Evolutionary conservation across 1,284 basidiomycete species (phyloP), one percentile per base, ranked within the genome.

Genomic region (Apiotrichum montevideense): DNA sequence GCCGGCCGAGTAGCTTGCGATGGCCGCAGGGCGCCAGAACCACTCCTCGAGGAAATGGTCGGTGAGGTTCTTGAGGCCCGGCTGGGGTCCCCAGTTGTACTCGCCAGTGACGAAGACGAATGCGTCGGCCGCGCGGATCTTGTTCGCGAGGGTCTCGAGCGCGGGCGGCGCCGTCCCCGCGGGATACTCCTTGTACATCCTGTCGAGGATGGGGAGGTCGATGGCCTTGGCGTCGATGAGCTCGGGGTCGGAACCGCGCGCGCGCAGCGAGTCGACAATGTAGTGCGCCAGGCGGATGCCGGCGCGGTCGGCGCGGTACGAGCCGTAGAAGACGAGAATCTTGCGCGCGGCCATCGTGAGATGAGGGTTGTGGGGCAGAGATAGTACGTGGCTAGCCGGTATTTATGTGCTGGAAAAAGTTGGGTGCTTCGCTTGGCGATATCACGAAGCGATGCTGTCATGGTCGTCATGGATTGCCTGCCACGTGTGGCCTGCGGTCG

Each of bases 11-110:
- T 55, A 55, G 34, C 29, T 45, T 9, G n/a, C 47, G 29, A 55
- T 44, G 1, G 47, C 54, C 3, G 54, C 54, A 1, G 54, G 54
- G 14, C 54, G 54, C 21, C 35, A 46, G 35, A 50, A 50, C 54
- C 54, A 55, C 35, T 55, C 54, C n/a, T 50, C 47, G 42, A 50
- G 43, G 6, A 55, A 55, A 43, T 55, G 54, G 54, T 55, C 54
- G 42, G 48, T 50, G 3, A 55, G 54, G 54, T 55, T 55, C 54
- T 55, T 55, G 47, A 55, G 54, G 8, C 54, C 54, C 8, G 54
- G 54, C 54, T 55, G 54, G 4, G 43, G 42, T 29, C 54, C 54
- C 54, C 54, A 55, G 54, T 55, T 55, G 47, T 55, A 55, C 54
- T 55, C 54, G 54, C 54, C 54, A 15, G 47, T 32, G 15, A 55